phyloP scores from a whole-genome alignment of 176 grass and related monocot genomes.

The Alopecurus myosuroides region DNA sequence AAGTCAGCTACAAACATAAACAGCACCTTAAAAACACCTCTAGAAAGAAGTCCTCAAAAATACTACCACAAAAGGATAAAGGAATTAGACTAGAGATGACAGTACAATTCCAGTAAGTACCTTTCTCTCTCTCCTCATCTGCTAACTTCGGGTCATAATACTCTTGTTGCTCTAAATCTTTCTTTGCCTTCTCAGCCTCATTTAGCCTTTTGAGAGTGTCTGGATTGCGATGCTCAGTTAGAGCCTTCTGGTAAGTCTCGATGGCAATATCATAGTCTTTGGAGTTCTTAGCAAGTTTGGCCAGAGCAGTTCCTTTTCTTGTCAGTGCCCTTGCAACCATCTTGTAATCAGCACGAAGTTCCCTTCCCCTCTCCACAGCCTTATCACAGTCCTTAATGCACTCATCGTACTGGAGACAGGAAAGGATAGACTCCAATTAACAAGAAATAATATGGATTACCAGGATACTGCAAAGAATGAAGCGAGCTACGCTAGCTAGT shows the following conservation, averaged over 20 bases:
- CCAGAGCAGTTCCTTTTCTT: constrained; percentile 94
- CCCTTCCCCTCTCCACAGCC: constrained; percentile 95
- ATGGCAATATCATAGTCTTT: constrained; percentile 84
- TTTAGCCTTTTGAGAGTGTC: constrained; percentile 87
- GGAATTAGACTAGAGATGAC: not conserved
- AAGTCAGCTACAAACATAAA: not conserved
- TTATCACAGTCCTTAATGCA: constrained; percentile 96
- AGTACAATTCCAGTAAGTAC: constrained; percentile 22
- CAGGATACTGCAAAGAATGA: not conserved
- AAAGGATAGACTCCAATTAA: constrained; percentile 8
- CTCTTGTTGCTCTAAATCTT: constrained; percentile 96
- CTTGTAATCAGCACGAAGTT: constrained; percentile 94
- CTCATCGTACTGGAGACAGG: constrained; percentile 63
- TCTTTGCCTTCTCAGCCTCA: constrained; percentile 92
- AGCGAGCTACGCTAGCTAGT: not conserved
- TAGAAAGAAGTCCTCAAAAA: not conserved
- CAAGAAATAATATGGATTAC: not conserved
- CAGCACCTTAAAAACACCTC: not conserved
- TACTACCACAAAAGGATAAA: not conserved
- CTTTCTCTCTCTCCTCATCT: constrained; percentile 97
- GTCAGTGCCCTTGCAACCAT: constrained; percentile 93
- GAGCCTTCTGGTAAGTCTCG: constrained; percentile 87
- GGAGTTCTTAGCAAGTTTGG: constrained; percentile 77
- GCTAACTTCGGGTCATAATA: constrained; percentile 90
- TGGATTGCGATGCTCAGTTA: constrained; percentile 96